phyloP scores from a whole-genome alignment of 495 filamentous ascomycete species.

The Penicillium maclennaniae region DNA sequence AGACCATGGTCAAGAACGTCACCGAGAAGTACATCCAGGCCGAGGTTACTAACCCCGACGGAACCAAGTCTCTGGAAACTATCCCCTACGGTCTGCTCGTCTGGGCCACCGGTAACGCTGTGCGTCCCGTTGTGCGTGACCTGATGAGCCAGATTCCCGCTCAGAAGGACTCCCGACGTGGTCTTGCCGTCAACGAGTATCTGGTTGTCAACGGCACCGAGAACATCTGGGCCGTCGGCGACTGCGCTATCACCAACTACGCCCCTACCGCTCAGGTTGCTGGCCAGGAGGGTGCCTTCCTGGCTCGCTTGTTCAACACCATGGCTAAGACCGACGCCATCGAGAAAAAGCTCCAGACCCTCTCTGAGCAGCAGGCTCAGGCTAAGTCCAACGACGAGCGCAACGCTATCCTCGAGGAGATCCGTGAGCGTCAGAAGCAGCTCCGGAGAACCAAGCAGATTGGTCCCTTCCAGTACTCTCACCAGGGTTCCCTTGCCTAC shows the following conservation, averaged over 20 bases:
- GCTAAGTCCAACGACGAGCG: slow-evolving; percentile 56
- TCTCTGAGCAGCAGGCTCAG: slow-evolving; percentile 61
- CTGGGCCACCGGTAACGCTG: slow-evolving; percentile 96
- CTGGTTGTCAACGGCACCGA: slow-evolving; percentile 95
- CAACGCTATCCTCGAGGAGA: slow-evolving; percentile 59
- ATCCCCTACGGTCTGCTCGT: slow-evolving; percentile 96
- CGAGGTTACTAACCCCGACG: slow-evolving; percentile 79
- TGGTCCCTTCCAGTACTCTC: slow-evolving; percentile 95
- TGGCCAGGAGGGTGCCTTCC: slow-evolving; percentile 90
- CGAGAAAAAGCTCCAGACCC: slow-evolving; percentile 62
- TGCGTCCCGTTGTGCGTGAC: slow-evolving; percentile 83
- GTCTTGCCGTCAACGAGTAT: slow-evolving; percentile 95
- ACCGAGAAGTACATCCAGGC: slow-evolving; percentile 93
- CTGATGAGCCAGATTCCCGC: slow-evolving; percentile 89
- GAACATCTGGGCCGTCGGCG: slow-evolving; percentile 89
- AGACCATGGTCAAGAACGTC: slow-evolving; percentile 98
- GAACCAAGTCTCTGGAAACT: slow-evolving; percentile 70
- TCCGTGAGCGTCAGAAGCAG: slow-evolving; percentile 79
- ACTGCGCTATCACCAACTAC: slow-evolving; percentile 94
- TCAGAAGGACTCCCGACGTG: slow-evolving; percentile 90
- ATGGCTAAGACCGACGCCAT: slow-evolving; percentile 87
- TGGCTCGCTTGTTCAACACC: slow-evolving; percentile 94
- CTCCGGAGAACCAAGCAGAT: slow-evolving; percentile 86
- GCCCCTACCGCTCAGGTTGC: slow-evolving; percentile 97
- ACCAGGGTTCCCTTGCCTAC: slow-evolving; percentile 94